These are phyloP conservation scores for Penicillium pancosmium DNA, from an alignment of 495 filamentous ascomycete species.

Conservation along the genomic window DNA sequence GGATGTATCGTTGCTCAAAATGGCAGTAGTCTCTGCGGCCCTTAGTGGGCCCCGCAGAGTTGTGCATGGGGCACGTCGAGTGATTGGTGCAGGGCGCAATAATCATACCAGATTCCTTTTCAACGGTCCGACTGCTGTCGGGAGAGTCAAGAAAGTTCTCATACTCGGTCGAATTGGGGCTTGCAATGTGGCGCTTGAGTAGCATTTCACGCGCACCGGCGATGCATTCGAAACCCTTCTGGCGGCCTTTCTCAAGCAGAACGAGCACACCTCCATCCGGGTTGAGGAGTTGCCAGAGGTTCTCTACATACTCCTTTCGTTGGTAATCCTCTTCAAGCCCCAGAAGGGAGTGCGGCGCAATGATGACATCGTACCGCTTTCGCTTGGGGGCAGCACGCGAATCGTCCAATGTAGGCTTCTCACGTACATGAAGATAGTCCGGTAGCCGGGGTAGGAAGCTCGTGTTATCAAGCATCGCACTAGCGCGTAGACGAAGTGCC, in stretches of 20 bases:
- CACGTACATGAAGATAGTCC: conserved; percentile 73
- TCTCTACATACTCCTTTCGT: conserved; percentile 76
- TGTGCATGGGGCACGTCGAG: conserved; percentile 84
- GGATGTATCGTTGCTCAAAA: conserved; percentile 85
- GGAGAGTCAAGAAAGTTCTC: conserved; percentile 43
- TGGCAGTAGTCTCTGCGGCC: conserved; percentile 89
- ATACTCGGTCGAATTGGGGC: conserved; percentile 56
- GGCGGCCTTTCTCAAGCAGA: conserved; percentile 87
- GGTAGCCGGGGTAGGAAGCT: conserved; percentile 90
- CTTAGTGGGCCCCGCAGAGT: conserved; percentile 61
- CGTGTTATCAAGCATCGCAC: conserved; percentile 80
- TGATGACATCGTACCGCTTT: conserved; percentile 86
- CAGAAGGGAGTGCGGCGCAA: conserved; percentile 83
- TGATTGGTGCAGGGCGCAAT: conserved; percentile 97
- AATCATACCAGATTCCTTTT: conserved; percentile 83
- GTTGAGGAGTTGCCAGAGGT: conserved; percentile 84
- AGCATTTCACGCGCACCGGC: conserved; percentile 79
- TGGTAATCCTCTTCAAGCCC: conserved; percentile 69
- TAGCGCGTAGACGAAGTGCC: conserved; percentile 73
- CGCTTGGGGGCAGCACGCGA: conserved; percentile 52
- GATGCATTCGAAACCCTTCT: conserved; percentile 89
- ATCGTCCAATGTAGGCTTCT: conserved; percentile 49
- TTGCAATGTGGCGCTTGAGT: conserved; percentile 73
- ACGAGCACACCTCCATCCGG: conserved; percentile 86
- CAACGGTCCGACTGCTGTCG: conserved; percentile 33